Percentiles rank a stretch among this genome's conserved stretches.
These are phyloP conservation scores for Candida endomychidarum DNA, from an alignment of 805 yeast species.

Conservation along the genomic window DNA sequence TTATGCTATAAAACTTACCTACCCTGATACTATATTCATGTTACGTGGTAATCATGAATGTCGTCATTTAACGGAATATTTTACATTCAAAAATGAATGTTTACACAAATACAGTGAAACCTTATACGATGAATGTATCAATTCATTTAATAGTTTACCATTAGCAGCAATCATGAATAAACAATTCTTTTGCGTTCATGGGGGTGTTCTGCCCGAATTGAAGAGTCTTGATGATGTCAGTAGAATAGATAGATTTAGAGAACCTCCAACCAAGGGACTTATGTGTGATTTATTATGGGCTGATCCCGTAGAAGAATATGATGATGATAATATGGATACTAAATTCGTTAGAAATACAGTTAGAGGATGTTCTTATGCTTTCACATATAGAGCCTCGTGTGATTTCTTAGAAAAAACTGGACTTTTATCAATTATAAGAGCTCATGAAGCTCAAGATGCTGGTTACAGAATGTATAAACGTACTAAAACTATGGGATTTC, in stretches of 20 bases:
- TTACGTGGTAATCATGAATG: slow-evolving; percentile 95
- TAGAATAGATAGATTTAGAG: slow-evolving; percentile 74
- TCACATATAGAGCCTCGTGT: slow-evolving; percentile 79
- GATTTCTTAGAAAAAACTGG: slow-evolving; percentile 76
- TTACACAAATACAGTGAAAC: slow-evolving; percentile 69
- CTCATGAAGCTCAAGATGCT: slow-evolving; percentile 97
- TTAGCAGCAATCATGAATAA: slow-evolving; percentile 91
- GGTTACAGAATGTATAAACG: slow-evolving; percentile 94
- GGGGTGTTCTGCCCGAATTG: slow-evolving; percentile 89
- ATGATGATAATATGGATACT: slow-evolving; percentile 43
- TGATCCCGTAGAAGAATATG: slow-evolving; percentile 88
- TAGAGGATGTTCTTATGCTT: slow-evolving; percentile 92
- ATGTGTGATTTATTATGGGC: slow-evolving; percentile 97
- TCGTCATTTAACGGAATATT: slow-evolving; percentile 87
- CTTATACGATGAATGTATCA: slow-evolving; percentile 71
- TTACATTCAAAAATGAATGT: slow-evolving; percentile 90
- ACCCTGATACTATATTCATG: slow-evolving; percentile 73
- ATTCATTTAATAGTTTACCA: slow-evolving; percentile 83
- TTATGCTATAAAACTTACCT: slow-evolving; percentile 75
- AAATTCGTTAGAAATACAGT: slow-evolving; percentile 65
- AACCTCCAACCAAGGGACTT: slow-evolving; percentile 90
- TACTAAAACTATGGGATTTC: slow-evolving; percentile 82
- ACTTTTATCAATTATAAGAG: slow-evolving; percentile 81
- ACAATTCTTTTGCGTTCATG: slow-evolving; percentile 95
- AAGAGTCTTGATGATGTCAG: slow-evolving; percentile 66